Evolutionary conservation across 1,284 basidiomycete genomes (phyloP).

Genomic region (Earliella scabrosa): DNA sequence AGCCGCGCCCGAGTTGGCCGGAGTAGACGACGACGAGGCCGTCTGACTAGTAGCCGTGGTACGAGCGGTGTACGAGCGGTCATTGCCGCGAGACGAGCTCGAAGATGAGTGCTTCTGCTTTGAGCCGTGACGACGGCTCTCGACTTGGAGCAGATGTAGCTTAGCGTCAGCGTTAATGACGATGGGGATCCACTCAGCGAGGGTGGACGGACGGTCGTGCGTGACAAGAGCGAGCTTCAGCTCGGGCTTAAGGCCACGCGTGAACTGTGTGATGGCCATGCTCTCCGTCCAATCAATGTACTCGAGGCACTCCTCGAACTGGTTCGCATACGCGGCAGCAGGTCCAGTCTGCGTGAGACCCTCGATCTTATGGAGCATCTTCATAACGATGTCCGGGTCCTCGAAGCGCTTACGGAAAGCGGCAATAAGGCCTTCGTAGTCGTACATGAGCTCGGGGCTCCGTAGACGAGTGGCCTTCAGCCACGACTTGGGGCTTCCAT

Average conservation of each 20-base stretch:
- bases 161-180: constrained; percentile 13
- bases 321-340: constrained; percentile 25
- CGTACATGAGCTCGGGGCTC: background rate
- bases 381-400: background rate
- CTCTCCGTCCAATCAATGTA: constrained; percentile 30
- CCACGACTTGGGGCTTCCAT: background rate
- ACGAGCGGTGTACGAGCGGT: background rate
- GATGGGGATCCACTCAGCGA: constrained; percentile 14
- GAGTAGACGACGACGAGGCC: background rate
- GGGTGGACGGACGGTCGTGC: constrained; percentile 1
- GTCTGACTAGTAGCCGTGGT: background rate
- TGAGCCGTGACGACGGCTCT: background rate
- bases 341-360: constrained; percentile 34
- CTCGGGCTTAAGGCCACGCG: constrained; percentile 17
- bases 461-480: background rate
- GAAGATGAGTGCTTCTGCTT: constrained; percentile 2
- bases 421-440: constrained; percentile 32
- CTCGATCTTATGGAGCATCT: constrained; percentile 8
- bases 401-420: constrained; percentile 26
- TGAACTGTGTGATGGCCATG: constrained; percentile 13
- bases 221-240: constrained; percentile 13
- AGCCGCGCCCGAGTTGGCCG: background rate
- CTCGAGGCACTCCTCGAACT: constrained; percentile 29
- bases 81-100: background rate
- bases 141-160: background rate